Conservation (phyloP, 306 rosid genomes). For the Rosa chinensis region DNA sequence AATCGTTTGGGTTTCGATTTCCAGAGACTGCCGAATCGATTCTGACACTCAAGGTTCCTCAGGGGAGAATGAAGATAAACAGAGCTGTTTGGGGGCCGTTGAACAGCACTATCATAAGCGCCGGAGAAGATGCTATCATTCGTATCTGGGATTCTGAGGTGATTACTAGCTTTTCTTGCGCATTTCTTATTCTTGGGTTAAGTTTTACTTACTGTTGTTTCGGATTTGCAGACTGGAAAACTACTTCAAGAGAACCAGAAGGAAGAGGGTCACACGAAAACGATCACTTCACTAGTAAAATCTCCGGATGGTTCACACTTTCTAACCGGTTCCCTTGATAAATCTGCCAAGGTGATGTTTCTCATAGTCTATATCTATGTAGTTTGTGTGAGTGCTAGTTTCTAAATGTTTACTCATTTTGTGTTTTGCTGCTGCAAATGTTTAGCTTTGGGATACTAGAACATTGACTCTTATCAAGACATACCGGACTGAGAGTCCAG, state of each 20-base stretch:
- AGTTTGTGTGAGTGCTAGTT: not conserved
- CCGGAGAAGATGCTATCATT: conserved; percentile 79
- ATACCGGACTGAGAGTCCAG: conserved; percentile 82
- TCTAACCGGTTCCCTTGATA: conserved; percentile 83
- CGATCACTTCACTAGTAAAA: conserved; percentile 66
- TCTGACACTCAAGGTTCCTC: conserved; percentile 73
- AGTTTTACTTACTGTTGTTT: not conserved
- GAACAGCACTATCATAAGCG: conserved; percentile 76
- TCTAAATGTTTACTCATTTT: not conserved
- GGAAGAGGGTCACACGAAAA: conserved; percentile 79
- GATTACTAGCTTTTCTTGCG: not conserved
- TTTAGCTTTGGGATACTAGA: conserved; percentile 87
- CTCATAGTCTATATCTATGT: not conserved
- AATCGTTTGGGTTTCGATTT: not conserved
- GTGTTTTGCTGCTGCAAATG: conserved; percentile 16
- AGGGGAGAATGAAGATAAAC: conserved; percentile 85
- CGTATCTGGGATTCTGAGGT: conserved; percentile 98
- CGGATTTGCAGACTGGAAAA: conserved; percentile 68
- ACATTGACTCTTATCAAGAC: conserved; percentile 86
- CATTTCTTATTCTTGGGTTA: not conserved
- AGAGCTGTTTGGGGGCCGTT: conserved; percentile 98
- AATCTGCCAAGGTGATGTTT: conserved; percentile 69
- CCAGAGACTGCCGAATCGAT: conserved; percentile 79
- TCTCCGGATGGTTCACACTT: conserved; percentile 82
- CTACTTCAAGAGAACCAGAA: conserved; percentile 64